These are phyloP conservation scores for Kitagawia praeruptora DNA, from an alignment of 129 eudicot genomes.

Conservation along the genomic window DNA sequence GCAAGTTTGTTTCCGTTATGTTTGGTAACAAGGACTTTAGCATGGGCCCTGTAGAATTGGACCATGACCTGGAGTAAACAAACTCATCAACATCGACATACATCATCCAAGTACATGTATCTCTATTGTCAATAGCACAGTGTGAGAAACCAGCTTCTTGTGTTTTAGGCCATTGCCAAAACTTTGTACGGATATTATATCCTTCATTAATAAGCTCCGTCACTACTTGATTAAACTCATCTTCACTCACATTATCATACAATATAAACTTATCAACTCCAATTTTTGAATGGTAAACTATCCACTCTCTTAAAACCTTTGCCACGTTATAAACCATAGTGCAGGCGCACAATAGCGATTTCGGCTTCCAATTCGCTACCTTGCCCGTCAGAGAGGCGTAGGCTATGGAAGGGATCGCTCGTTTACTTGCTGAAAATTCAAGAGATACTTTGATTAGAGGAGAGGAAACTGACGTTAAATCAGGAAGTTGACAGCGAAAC, in stretches of 20 bases:
- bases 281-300: slow-evolving; percentile 53
- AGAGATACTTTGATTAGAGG: slow-evolving; percentile 35
- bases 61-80: slow-evolving; percentile 50
- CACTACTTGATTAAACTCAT: slow-evolving; percentile 31
- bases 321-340: slow-evolving; percentile 84
- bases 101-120: slow-evolving; percentile 57
- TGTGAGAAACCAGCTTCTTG: slow-evolving; percentile 92
- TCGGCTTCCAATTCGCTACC: slow-evolving; percentile 1
- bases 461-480: slow-evolving; percentile 17
- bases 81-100: slow-evolving; percentile 78
- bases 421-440: slow-evolving; percentile 24
- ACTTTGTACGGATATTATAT: slow-evolving; percentile 32
- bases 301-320: slow-evolving; percentile 69
- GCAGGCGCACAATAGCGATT: slow-evolving; percentile 58
- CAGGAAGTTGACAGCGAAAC: slow-evolving; percentile 67
- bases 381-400: slow-evolving; percentile 47
- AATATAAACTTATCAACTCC: slow-evolving; percentile 67
- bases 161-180: slow-evolving; percentile 88
- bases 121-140: slow-evolving; percentile 25
- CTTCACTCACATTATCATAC: slow-evolving; percentile 81
- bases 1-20: background rate
- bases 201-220: slow-evolving; percentile 31
- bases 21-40: slow-evolving; percentile 21
- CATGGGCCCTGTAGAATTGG: slow-evolving; percentile 15
- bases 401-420: slow-evolving; percentile 55